Evolutionary conservation across 1,139 yeast genomes (phyloP).

Genomic region (Geotrichum cucujoidarum): DNA sequence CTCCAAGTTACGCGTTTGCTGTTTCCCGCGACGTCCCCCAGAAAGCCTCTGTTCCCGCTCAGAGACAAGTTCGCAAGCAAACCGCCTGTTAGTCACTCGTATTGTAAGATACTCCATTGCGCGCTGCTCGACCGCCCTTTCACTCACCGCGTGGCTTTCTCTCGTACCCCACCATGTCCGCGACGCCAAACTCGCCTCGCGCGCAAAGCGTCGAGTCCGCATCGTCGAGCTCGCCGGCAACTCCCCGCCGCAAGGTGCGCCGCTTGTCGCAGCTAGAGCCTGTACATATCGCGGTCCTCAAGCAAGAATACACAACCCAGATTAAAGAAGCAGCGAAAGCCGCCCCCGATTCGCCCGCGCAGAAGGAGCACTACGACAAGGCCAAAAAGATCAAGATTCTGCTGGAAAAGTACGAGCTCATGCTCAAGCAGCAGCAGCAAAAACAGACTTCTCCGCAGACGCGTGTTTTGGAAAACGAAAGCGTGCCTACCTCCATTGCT

Average conservation of each 20-base stretch:
- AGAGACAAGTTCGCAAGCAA: too few species aligned
- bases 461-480: slow-evolving; percentile 7
- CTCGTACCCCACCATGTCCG: not conserved
- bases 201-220: not conserved
- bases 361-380: slow-evolving; percentile 17
- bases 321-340: slow-evolving; percentile 16
- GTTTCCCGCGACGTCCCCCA: too few species aligned
- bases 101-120: too few species aligned
- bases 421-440: slow-evolving; percentile 13
- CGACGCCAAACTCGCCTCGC: not conserved
- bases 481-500: not conserved
- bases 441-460: slow-evolving; percentile 1
- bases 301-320: slow-evolving; percentile 19
- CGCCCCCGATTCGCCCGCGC: slow-evolving; percentile 12
- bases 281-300: slow-evolving; percentile 20
- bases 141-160: not conserved
- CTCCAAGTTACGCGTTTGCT: too few species aligned
- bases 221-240: not conserved
- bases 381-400: slow-evolving; percentile 18
- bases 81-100: too few species aligned
- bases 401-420: slow-evolving; percentile 18
- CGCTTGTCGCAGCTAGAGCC: slow-evolving; percentile 20
- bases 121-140: not conserved
- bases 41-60: too few species aligned
- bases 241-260: slow-evolving; percentile 17